Percentiles rank a stretch among this genome's conserved stretches.
Evolutionary conservation across 2,329 filamentous ascomycete species (phyloP).

Genomic region (Didymellaceae sp.): DNA sequence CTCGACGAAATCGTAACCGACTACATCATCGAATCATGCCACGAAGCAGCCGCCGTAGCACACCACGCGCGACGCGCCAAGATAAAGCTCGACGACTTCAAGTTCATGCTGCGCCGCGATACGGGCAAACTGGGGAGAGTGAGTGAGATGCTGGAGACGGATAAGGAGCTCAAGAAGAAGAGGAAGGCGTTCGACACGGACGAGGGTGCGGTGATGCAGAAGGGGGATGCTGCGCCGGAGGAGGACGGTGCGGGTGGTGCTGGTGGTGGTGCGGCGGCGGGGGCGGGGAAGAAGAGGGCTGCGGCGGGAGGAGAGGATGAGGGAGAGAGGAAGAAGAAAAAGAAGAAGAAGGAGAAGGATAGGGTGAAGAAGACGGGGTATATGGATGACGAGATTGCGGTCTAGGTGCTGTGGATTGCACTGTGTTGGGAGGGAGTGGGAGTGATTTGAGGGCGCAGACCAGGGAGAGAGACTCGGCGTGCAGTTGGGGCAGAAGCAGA

Average conservation of each 20-base stretch:
- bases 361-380: conserved; percentile 26
- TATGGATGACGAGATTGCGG: conserved; percentile 19
- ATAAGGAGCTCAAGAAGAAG: conserved; percentile 82
- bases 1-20: conserved; percentile 97
- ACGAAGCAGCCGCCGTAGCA: conserved; percentile 84
- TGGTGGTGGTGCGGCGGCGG: too few relatives aligned
- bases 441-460: too few relatives aligned
- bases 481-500: too few relatives aligned
- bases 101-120: conserved; percentile 88
- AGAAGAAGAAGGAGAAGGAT: conserved; percentile 25
- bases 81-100: conserved; percentile 98
- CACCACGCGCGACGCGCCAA: conserved; percentile 90
- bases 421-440: too few relatives aligned
- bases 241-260: conserved; percentile 9
- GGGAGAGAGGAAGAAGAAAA: conserved; percentile 21
- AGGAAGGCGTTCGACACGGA: conserved; percentile 76
- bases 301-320: conserved; percentile 5
- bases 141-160: conserved; percentile 86
- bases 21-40: conserved; percentile 89
- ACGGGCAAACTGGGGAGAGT: conserved; percentile 86
- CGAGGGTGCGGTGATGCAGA: conserved; percentile 64
- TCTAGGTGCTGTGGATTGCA: neutral
- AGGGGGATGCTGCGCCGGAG: conserved; percentile 29
- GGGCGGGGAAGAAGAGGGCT: conserved; percentile 14
- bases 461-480: too few relatives aligned